A percentile compares a stretch with the other conserved stretches of the same genome.
Conservation (phyloP, 2,329 filamentous ascomycete species). For the Cercospora sesami region DNA sequence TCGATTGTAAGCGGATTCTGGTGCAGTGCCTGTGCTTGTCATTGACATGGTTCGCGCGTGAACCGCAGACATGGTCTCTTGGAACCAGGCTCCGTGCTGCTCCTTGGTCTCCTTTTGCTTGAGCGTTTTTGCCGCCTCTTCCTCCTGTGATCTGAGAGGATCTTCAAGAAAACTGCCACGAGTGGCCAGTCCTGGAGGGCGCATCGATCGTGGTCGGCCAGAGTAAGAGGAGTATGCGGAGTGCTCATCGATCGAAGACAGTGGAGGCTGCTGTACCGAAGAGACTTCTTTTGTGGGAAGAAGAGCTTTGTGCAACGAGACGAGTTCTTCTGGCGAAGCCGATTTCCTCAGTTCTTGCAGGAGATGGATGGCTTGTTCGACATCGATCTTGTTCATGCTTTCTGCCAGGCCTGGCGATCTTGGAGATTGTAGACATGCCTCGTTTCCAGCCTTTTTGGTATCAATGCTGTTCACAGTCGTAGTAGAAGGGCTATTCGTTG, state of each 20-base stretch:
- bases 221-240: conserved; percentile 17
- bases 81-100: conserved; percentile 22
- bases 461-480: conserved; percentile 22
- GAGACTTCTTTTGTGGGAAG: conserved; percentile 38
- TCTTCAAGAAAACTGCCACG: conserved; percentile 27
- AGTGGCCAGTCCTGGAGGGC: conserved; percentile 42
- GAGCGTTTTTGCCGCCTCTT: conserved; percentile 6
- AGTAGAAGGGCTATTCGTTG: conserved; percentile 12
- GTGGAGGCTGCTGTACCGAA: conserved; percentile 20
- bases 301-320: conserved; percentile 43
- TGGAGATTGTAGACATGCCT: conserved; percentile 7
- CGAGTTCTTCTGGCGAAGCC: conserved; percentile 51
- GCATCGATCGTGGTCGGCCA: conserved; percentile 39
- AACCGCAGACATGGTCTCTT: conserved; percentile 10
- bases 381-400: conserved; percentile 40
- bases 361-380: conserved; percentile 48
- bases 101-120: conserved; percentile 10
- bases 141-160: conserved; percentile 21
- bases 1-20: conserved; percentile 40
- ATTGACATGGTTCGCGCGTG: conserved; percentile 14
- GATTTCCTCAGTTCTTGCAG: conserved; percentile 52
- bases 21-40: conserved; percentile 42
- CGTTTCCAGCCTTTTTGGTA: conserved; percentile 11
- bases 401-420: conserved; percentile 18
- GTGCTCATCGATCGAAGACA: conserved; percentile 27